These are phyloP conservation scores for Talaromyces sp. DNA, from an alignment of 2,329 filamentous ascomycete species.

Conservation along the genomic window DNA sequence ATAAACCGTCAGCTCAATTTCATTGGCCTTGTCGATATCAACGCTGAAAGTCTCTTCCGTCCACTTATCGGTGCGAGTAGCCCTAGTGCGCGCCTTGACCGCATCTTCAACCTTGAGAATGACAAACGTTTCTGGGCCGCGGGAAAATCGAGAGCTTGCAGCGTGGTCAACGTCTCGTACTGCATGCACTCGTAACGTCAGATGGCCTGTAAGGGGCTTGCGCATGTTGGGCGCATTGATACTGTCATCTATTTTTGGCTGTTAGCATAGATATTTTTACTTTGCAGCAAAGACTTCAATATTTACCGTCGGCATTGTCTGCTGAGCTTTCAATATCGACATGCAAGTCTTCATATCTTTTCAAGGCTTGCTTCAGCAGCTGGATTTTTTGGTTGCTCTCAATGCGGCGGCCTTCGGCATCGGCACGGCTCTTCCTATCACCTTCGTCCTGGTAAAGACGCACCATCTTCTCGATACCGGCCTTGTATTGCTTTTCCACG, in stretches of 20 bases:
- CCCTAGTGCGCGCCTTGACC: slow-evolving; percentile 79
- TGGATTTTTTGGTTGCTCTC: slow-evolving; percentile 99
- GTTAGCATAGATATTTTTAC: neutral
- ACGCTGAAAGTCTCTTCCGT: slow-evolving; percentile 85
- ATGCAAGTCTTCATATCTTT: slow-evolving; percentile 94
- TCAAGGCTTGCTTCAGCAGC: slow-evolving; percentile 88
- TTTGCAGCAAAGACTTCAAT: neutral
- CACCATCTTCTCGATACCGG: slow-evolving; percentile 99
- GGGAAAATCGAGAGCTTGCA: slow-evolving; percentile 72
- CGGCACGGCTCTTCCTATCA: slow-evolving; percentile 88
- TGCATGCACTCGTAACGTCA: slow-evolving; percentile 78
- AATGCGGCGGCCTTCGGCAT: slow-evolving; percentile 81
- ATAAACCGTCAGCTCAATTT: slow-evolving; percentile 95
- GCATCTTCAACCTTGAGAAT: slow-evolving; percentile 95
- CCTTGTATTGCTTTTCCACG: slow-evolving; percentile 97
- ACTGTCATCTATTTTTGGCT: slow-evolving; percentile 68
- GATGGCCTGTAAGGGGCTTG: slow-evolving; percentile 88
- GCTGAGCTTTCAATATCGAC: slow-evolving; percentile 74
- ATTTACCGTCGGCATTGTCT: slow-evolving; percentile 70
- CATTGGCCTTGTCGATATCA: slow-evolving; percentile 96
- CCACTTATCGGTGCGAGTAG: slow-evolving; percentile 84
- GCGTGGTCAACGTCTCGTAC: slow-evolving; percentile 95
- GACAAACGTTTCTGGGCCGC: slow-evolving; percentile 91
- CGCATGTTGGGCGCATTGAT: slow-evolving; percentile 91
- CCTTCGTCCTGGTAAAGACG: slow-evolving; percentile 96